Base-by-base conservation (phyloP, 2,329 filamentous ascomycete genomes). In the Didymella glomerata region DNA sequence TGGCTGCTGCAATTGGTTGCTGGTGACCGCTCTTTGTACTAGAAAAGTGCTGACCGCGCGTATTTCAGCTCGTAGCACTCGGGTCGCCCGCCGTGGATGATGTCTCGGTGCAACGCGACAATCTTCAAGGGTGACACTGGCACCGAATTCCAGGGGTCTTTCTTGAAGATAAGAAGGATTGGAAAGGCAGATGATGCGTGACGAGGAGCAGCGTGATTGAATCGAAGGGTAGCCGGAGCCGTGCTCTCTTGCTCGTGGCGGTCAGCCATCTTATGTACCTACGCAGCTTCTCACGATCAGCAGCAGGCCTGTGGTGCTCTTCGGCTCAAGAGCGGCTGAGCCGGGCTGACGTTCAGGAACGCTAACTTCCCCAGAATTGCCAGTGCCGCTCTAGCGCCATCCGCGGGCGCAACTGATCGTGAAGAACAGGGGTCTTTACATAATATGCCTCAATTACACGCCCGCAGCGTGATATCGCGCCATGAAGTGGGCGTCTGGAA, bases 1-100 rank as follows among this genome's bases (percentile, higher is more conserved):
- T 27, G 47, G 13, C 46, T 30, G 11, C 44, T 63, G 55, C 73
- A 74, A 76, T 75, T 76, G 73, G 74, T 48, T 57, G 52, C 62
- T 60, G 60, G 64, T 67, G 68, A 74, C 69, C 68, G 71, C 70
- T 69, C 58, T 69, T 71, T 70, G 49, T 36, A 22, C 4, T 27
- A 5, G 53, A 40, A 30, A 50, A 22, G 45, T 57, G 65, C 60
- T 53, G 57, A 48, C 45, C 22, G 57, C 38, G 49, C 42, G 25
- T 50, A 54, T 32, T 34, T 49, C 46, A 50, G 46, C 40, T 20
- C 34, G 8, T 13, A 14, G 20, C 47, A 25, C 49, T 54, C 49
- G 30, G 28, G 40, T 45, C 18, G 14, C 18, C 36, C 38, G 45
- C 49, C 48, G 50, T 16, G 52, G 53, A 45, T 38, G 58, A 55